These are phyloP conservation scores for Tulasnella calospora DNA, from an alignment of 768 basidiomycete species.

Conservation along the genomic window DNA sequence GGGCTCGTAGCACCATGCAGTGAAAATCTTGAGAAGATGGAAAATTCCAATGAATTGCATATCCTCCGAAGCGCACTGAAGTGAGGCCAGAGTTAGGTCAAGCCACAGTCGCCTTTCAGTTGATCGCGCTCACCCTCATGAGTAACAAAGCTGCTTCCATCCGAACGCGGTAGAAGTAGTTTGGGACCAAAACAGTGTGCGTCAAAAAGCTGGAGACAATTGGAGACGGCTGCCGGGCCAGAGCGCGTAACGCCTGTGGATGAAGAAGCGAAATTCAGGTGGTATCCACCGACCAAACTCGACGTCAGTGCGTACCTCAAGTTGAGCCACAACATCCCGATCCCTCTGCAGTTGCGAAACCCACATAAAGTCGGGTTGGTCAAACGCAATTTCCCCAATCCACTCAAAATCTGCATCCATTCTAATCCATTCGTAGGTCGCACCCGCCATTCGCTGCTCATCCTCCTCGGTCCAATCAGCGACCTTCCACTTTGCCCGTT, in stretches of 20 bases:
- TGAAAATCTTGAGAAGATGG: constrained; percentile 91
- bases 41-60: constrained; percentile 89
- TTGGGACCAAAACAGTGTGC: constrained; percentile 87
- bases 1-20: constrained; percentile 85
- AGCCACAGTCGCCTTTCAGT: constrained; percentile 1
- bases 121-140: constrained; percentile 46
- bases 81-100: constrained; percentile 22
- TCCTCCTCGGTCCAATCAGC: constrained; percentile 98
- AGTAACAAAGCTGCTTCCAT: constrained; percentile 89
- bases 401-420: constrained; percentile 99
- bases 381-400: constrained; percentile 88
- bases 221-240: constrained; percentile 72
- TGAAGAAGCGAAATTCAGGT: constrained; percentile 10
- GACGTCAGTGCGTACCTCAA: constrained; percentile 63
- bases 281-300: background rate
- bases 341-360: constrained; percentile 92
- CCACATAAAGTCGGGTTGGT: constrained; percentile 99
- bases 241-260: constrained; percentile 80
- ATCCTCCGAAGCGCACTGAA: constrained; percentile 74
- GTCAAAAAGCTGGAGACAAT: constrained; percentile 89
- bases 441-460: constrained; percentile 86
- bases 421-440: constrained; percentile 98
- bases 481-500: constrained; percentile 92
- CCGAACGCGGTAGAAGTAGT: constrained; percentile 93
- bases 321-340: constrained; percentile 92